phyloP scores from a whole-genome alignment of 1,139 yeast species.

The Geotrichum fermentans region DNA sequence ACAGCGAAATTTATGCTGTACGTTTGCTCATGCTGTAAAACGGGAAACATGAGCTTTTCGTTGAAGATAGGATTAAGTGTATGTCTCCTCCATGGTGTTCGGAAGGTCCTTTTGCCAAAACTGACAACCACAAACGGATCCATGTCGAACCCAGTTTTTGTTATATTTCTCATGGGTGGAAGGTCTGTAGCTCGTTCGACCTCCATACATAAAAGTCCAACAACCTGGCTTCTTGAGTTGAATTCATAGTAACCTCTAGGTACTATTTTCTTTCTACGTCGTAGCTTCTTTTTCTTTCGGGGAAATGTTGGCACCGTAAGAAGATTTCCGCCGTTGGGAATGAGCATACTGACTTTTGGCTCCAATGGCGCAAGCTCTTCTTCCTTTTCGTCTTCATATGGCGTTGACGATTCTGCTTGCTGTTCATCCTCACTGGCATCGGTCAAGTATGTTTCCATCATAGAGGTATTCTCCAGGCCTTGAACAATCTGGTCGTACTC shows the following conservation, averaged over 20 bases:
- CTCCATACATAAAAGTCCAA: conserved; percentile 75
- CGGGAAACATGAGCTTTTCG: conserved; percentile 75
- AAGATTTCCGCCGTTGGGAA: conserved; percentile 15
- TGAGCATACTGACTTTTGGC: conserved; percentile 8
- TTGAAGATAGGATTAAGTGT: conserved; percentile 77
- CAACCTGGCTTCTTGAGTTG: conserved; percentile 44
- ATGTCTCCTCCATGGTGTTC: conserved; percentile 83
- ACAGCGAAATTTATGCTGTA: conserved; percentile 67
- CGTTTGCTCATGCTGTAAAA: conserved; percentile 58
- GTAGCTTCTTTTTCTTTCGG: conserved; percentile 4
- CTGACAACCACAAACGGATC: conserved; percentile 93
- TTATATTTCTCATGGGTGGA: conserved; percentile 37
- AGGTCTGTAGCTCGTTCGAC: conserved; percentile 59
- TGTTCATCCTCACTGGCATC: conserved; percentile 13
- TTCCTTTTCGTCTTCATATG: not conserved
- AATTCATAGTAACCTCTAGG: conserved; percentile 33
- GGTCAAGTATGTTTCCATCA: conserved; percentile 1
- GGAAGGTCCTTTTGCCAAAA: conserved; percentile 80
- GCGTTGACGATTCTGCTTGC: not conserved
- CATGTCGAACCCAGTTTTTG: conserved; percentile 82
- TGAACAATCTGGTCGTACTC: conserved; percentile 12
- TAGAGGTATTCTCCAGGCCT: not conserved
- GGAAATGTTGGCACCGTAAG: conserved; percentile 13
- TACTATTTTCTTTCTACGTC: not conserved
- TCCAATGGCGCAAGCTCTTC: conserved; percentile 6